A percentile compares a stretch with the other conserved stretches of the same genome.
phyloP scores from a whole-genome alignment of 257 asterid genomes.

The Plectranthus barbatus region DNA sequence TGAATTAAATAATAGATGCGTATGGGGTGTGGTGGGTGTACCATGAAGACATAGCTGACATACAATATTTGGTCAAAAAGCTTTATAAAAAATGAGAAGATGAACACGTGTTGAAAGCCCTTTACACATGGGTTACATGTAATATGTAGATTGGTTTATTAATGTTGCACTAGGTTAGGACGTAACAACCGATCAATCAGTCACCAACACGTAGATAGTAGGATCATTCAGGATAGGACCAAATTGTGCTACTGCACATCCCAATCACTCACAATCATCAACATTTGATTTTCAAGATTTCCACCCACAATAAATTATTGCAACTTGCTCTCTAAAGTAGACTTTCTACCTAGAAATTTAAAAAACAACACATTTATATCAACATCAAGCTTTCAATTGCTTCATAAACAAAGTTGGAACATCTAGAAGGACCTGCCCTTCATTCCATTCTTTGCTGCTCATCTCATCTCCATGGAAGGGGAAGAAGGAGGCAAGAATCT shows the following conservation, averaged over 20 bases:
- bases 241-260: neutral
- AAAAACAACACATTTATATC: too few relatives aligned
- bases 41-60: neutral
- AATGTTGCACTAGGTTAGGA: neutral
- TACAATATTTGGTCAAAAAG: too few relatives aligned
- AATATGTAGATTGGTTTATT: neutral
- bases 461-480: slow-evolving; percentile 36
- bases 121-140: neutral
- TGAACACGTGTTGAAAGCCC: neutral
- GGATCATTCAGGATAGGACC: neutral
- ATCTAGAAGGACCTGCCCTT: too few relatives aligned
- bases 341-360: too few relatives aligned
- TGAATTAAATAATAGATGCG: too few relatives aligned
- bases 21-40: too few relatives aligned
- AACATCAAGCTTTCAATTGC: too few relatives aligned
- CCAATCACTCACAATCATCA: neutral
- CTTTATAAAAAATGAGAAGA: too few relatives aligned
- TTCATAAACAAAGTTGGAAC: too few relatives aligned
- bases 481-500: slow-evolving; percentile 23
- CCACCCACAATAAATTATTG: neutral
- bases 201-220: neutral
- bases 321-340: neutral
- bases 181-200: neutral
- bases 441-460: too few relatives aligned
- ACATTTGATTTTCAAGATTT: neutral